These are phyloP conservation scores for Hanseniaspora lindneri DNA, from an alignment of 805 yeast genomes.

Conservation along the genomic window DNA sequence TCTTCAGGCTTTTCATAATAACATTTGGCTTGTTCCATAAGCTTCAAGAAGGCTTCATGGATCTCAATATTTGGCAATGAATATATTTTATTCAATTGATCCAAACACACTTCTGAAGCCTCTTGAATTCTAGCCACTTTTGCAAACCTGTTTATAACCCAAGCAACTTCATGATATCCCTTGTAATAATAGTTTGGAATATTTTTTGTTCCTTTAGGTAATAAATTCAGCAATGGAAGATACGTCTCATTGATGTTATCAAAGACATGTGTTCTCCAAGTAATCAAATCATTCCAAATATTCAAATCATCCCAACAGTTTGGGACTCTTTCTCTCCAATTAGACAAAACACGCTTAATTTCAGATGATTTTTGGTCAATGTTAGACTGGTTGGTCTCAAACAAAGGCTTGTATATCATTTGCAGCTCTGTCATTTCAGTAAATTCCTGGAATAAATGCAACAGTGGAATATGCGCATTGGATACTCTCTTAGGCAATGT, in stretches of 20 bases:
- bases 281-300: slow-evolving; percentile 92
- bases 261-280: slow-evolving; percentile 98
- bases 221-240: slow-evolving; percentile 77
- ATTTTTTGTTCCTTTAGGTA: slow-evolving; percentile 60
- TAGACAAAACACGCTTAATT: slow-evolving; percentile 83
- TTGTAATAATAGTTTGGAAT: slow-evolving; percentile 90
- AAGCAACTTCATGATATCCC: slow-evolving; percentile 97
- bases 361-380: slow-evolving; percentile 89
- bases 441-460: slow-evolving; percentile 93
- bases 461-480: slow-evolving; percentile 74
- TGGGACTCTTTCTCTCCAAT: slow-evolving; percentile 96
- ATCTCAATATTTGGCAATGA: slow-evolving; percentile 95
- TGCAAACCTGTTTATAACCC: slow-evolving; percentile 96
- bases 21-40: slow-evolving; percentile 95
- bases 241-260: slow-evolving; percentile 90
- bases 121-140: slow-evolving; percentile 96
- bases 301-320: slow-evolving; percentile 96
- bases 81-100: slow-evolving; percentile 83
- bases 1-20: slow-evolving; percentile 88
- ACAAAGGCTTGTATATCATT: slow-evolving; percentile 78
- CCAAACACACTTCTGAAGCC: slow-evolving; percentile 92
- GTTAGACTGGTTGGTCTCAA: slow-evolving; percentile 83
- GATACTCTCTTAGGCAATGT: slow-evolving; percentile 64
- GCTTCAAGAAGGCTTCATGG: slow-evolving; percentile 90
- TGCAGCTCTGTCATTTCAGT: slow-evolving; percentile 96